phyloP scores from a whole-genome alignment of 495 filamentous ascomycete genomes.

The Amorphotheca resinae region DNA sequence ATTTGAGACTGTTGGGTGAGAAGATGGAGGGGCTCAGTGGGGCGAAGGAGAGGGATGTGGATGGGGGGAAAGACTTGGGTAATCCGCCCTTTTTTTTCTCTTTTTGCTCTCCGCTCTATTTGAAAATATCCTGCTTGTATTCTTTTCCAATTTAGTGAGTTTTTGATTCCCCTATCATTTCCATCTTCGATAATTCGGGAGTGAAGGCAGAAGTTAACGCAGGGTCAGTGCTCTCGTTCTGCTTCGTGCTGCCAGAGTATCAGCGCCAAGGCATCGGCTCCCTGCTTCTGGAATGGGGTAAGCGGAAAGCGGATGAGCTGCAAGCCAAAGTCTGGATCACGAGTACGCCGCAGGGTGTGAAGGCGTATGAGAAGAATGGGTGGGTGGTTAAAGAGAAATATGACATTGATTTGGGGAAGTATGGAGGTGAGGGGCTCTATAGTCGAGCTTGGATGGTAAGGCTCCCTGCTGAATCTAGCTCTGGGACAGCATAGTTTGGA shows the following conservation, averaged over 20 bases:
- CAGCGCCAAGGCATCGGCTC: constrained; percentile 27
- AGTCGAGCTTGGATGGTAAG: constrained; percentile 7
- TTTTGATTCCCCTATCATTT: no score
- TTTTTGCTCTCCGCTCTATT: neutral
- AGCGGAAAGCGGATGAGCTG: constrained; percentile 27
- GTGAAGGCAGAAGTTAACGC: neutral
- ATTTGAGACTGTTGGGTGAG: constrained; percentile 3
- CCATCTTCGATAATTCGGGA: neutral
- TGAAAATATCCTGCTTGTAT: no score
- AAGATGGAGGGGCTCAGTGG: neutral
- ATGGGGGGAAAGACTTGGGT: constrained; percentile 3
- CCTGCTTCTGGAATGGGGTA: constrained; percentile 31
- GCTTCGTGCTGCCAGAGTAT: constrained; percentile 25
- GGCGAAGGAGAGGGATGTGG: neutral
- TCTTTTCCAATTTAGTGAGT: no score
- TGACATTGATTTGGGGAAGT: constrained; percentile 4
- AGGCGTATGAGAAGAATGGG: constrained; percentile 5
- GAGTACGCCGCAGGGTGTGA: constrained; percentile 3
- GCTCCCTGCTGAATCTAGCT: neutral
- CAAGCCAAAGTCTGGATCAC: constrained; percentile 27
- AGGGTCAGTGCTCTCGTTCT: constrained; percentile 1
- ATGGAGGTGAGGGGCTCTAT: constrained; percentile 8
- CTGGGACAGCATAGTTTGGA: neutral
- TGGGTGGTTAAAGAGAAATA: constrained; percentile 1
- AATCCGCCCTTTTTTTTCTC: neutral